Evolutionary conservation across 257 asterid genomes (phyloP).

Genomic region (Solanum pennellii): DNA sequence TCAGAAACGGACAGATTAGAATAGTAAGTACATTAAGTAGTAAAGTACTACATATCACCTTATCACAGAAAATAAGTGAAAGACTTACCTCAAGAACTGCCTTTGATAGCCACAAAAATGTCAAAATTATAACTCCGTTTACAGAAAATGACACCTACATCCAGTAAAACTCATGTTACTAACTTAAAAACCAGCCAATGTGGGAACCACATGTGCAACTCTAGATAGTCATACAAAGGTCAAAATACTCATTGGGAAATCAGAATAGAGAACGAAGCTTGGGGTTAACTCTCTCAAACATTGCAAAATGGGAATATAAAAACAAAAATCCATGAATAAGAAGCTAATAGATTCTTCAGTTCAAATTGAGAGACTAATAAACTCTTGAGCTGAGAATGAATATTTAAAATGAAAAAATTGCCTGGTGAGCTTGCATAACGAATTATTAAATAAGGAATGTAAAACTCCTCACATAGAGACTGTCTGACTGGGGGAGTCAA

Average conservation of each 20-base stretch:
- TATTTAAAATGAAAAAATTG: background rate
- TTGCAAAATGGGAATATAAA: background rate
- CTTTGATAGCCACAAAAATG: conserved; percentile 85
- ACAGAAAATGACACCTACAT: conserved; percentile 87
- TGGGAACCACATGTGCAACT: background rate
- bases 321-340: background rate
- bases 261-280: background rate
- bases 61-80: background rate
- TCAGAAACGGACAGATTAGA: background rate
- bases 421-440: background rate
- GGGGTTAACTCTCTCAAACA: background rate
- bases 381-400: background rate
- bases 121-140: conserved; percentile 64
- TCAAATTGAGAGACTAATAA: background rate
- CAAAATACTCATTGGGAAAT: background rate
- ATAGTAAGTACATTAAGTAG: background rate
- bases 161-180: background rate
- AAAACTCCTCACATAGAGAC: background rate
- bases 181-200: background rate
- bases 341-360: background rate
- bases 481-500: background rate
- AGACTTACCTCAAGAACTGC: conserved; percentile 72
- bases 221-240: background rate
- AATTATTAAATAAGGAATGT: background rate
- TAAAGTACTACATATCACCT: background rate